Percentiles rank a stretch among this genome's conserved stretches.
Conservation (phyloP, 345 rosid species). For the Lumnitzera racemosa region DNA sequence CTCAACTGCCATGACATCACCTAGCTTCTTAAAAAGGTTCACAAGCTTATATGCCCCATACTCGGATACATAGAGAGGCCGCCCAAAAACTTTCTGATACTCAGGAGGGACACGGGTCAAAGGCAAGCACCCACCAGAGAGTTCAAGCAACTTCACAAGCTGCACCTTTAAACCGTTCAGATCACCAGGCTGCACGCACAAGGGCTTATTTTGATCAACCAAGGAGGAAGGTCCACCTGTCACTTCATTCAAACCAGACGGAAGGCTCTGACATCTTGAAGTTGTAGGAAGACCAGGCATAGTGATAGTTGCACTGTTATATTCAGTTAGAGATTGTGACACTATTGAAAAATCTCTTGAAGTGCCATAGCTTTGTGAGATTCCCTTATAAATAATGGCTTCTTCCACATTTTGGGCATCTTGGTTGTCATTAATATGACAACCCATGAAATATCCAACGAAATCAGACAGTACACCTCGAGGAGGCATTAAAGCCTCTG, state of each 20-base stretch:
- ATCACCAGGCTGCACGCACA: conserved; percentile 96
- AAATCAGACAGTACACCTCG: conserved; percentile 29
- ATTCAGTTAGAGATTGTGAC: conserved; percentile 50
- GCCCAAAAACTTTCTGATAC: conserved; percentile 67
- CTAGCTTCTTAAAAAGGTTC: conserved; percentile 82
- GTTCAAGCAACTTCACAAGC: conserved; percentile 73
- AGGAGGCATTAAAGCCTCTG: conserved; percentile 35
- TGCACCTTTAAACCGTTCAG: conserved; percentile 71
- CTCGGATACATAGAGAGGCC: conserved; percentile 73
- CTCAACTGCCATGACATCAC: conserved; percentile 52
- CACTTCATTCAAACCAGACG: conserved; percentile 43
- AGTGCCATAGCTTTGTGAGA: conserved; percentile 48
- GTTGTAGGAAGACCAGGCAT: conserved; percentile 31
- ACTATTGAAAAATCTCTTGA: conserved; percentile 46
- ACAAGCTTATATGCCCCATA: conserved; percentile 73
- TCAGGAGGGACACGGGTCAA: conserved; percentile 64
- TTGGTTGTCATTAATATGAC: conserved; percentile 33
- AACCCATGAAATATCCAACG: conserved; percentile 44
- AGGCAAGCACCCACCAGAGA: conserved; percentile 78
- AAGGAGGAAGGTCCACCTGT: conserved; percentile 26
- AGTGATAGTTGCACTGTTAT: conserved; percentile 25
- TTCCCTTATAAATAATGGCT: conserved; percentile 58
- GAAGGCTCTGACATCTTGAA: conserved; percentile 50
- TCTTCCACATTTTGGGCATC: conserved; percentile 67
- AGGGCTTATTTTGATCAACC: conserved; percentile 49